Conservation (phyloP, 2,329 filamentous ascomycete genomes). For the Arthrobotrys entomopaga region DNA sequence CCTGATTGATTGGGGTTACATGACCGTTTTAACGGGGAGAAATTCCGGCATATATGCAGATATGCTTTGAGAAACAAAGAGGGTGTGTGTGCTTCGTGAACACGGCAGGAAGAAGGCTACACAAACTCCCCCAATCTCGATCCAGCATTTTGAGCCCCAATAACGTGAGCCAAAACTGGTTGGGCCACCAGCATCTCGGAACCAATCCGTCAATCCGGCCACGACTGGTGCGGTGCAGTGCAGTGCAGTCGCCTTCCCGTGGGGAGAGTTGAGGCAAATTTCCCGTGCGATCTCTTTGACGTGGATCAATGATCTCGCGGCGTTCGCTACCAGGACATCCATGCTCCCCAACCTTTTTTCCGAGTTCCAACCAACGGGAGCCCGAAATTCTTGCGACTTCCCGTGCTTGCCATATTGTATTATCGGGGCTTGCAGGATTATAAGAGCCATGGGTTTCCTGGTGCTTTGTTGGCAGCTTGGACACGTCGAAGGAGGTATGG, state of each 20-base stretch:
- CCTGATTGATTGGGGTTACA: neutral
- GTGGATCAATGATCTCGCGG: conserved; percentile 53
- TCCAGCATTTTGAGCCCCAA: conserved; percentile 1
- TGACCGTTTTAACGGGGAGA: conserved; percentile 12
- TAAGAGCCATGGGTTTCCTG: conserved; percentile 37
- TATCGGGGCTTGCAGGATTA: conserved; percentile 30
- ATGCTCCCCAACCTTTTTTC: conserved; percentile 52
- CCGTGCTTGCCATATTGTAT: conserved; percentile 36
- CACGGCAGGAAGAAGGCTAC: conserved; percentile 10
- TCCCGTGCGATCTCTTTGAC: conserved; percentile 53
- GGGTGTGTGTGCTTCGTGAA: neutral
- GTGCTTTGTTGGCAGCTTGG: conserved; percentile 54
- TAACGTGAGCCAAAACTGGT: conserved; percentile 25
- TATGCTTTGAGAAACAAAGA: conserved; percentile 25
- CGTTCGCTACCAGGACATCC: conserved; percentile 47
- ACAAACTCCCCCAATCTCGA: conserved; percentile 26
- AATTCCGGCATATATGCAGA: conserved; percentile 7
- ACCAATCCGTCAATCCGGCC: conserved; percentile 20
- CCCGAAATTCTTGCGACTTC: conserved; percentile 33
- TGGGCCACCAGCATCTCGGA: conserved; percentile 32
- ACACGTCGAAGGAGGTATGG: conserved; percentile 54
- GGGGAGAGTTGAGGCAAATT: conserved; percentile 12
- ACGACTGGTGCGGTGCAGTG: neutral
- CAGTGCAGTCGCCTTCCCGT: neutral
- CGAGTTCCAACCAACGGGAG: conserved; percentile 54